phyloP scores from a whole-genome alignment of 1,284 basidiomycete species.

The Leccinum pallidistipes region DNA sequence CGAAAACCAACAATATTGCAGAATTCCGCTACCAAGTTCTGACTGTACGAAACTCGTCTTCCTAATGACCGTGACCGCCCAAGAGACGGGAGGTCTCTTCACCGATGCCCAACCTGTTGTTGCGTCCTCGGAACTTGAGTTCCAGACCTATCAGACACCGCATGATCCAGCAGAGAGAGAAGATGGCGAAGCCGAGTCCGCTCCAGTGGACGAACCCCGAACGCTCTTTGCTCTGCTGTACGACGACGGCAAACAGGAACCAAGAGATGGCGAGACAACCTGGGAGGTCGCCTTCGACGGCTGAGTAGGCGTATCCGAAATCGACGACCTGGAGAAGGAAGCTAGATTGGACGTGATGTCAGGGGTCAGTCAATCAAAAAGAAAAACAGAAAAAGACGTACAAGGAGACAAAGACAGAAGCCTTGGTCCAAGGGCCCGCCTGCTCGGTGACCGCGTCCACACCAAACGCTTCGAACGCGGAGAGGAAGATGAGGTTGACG shows the following conservation, averaged over 20 bases:
- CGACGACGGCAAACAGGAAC: slow-evolving; percentile 85
- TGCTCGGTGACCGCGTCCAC: slow-evolving; percentile 67
- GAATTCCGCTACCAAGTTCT: background rate
- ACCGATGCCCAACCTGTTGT: slow-evolving; percentile 35
- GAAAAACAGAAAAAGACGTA: slow-evolving; percentile 33
- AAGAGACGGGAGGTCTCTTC: slow-evolving; percentile 36
- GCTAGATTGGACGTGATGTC: slow-evolving; percentile 33
- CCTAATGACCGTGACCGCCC: slow-evolving; percentile 30
- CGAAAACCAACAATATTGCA: background rate
- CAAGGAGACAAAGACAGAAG: slow-evolving; percentile 86
- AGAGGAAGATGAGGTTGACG: slow-evolving; percentile 84
- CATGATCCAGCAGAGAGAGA: slow-evolving; percentile 83
- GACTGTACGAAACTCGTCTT: background rate
- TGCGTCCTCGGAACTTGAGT: slow-evolving; percentile 35
- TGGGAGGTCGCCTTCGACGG: slow-evolving; percentile 87
- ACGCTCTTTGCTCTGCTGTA: slow-evolving; percentile 52
- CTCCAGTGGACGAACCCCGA: slow-evolving; percentile 87
- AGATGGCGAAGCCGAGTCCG: slow-evolving; percentile 82
- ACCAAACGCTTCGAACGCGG: slow-evolving; percentile 91
- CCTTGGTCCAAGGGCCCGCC: slow-evolving; percentile 86
- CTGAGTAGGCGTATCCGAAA: slow-evolving; percentile 88
- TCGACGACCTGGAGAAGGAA: slow-evolving; percentile 91
- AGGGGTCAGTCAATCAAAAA: background rate
- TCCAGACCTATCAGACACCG: slow-evolving; percentile 66
- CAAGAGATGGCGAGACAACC: slow-evolving; percentile 85